Conservation (phyloP, 164 flowering plant species). For the Vitis rupestris region DNA sequence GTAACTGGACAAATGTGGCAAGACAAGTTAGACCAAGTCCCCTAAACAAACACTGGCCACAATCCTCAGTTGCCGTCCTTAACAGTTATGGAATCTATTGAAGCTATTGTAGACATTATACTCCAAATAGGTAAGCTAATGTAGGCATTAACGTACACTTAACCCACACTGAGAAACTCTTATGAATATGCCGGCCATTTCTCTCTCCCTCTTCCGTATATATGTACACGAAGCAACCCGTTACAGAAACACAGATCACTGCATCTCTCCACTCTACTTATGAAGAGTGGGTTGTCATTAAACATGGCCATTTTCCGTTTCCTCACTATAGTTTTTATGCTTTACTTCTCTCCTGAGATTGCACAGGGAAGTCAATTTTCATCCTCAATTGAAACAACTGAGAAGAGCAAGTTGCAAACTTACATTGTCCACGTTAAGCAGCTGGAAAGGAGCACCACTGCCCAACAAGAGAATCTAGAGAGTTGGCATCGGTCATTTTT, state of each 20-base stretch:
- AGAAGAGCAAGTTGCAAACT: conserved; percentile 3
- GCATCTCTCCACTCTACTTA: background rate
- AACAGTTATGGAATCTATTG: no score
- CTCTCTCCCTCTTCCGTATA: background rate
- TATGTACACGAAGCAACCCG: background rate
- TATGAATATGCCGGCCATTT: background rate
- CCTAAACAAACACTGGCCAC: no score
- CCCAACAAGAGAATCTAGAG: conserved; percentile 20
- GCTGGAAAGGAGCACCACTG: conserved; percentile 5
- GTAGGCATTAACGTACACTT: no score
- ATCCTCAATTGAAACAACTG: background rate
- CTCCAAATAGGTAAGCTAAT: no score
- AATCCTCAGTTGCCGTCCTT: no score
- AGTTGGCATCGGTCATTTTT: conserved; percentile 35
- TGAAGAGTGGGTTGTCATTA: background rate
- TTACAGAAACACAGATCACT: background rate
- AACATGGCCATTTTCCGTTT: conserved; percentile 14
- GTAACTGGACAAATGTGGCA: no score
- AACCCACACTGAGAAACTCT: background rate
- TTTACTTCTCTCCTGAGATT: conserved; percentile 4
- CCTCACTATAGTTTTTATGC: conserved; percentile 5
- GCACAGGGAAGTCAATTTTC: background rate
- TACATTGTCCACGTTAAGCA: conserved; percentile 28
- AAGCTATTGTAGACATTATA: no score
- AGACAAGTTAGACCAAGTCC: no score